Evolutionary conservation across 2,329 filamentous ascomycete genomes (phyloP), one percentile per base, ranked within the genome.

Genomic region (Orbilia brochopaga): DNA sequence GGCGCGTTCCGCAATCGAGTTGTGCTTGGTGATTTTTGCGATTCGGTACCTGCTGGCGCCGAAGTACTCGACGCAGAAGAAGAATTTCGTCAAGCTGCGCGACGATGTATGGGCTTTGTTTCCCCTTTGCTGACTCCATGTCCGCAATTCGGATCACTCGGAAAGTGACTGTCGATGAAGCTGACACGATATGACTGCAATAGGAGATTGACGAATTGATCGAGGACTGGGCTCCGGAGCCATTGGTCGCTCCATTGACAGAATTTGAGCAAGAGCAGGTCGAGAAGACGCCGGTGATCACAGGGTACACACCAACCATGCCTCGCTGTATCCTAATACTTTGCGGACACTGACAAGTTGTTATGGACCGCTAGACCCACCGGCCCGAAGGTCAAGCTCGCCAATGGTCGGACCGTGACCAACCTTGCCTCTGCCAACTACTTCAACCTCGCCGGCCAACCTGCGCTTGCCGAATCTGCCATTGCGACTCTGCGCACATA

Each of bases 401-500:
- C 69, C 32, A 84, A 87, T 53, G 94, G 94, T 77, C 89, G 91
- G 75, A 96, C 90, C 17, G 94, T 97, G 23, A 91, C 86, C 65
- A 99, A 99, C 79, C 88, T 99, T 74, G 93, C 91, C 40, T 95
- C 91, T 1, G 94, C 92, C 82, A 99, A 99, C 80, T 96, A 94
- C 80, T 97, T 96, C 83, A 97, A 99, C 82, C 92, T 99, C 80
- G 91, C 95, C 74, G 87, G 87, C 59, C 97, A 96, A 79, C 93
- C 97, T 73, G 86, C 88, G 37, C 88, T 99, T 77, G 96, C 96
- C 78, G 92, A 97, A 76, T 95, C 96, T 80, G 94, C 93, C 0
- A 92, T 99, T 74, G 89, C 93, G 79, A 95, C 92, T 0, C 85
- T 99, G 42, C 90, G 93, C 70, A 96, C 90, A 19, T 99, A 99